Conservation (phyloP, 2,329 filamentous ascomycete species). For the Daldinia sp. region DNA sequence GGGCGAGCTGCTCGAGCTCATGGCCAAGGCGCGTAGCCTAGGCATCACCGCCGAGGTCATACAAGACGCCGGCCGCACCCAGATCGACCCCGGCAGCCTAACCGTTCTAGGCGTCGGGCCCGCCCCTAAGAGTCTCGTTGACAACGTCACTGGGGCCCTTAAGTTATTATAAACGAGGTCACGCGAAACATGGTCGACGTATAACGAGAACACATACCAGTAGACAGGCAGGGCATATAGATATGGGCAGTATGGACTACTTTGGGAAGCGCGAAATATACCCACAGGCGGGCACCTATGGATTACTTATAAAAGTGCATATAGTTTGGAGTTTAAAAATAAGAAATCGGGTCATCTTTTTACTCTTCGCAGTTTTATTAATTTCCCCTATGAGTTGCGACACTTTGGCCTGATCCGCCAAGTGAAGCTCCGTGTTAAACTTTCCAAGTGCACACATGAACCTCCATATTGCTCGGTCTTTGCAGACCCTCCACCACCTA, state of each 20-base stretch:
- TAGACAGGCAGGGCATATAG: slow-evolving; percentile 20
- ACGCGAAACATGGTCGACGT: background rate
- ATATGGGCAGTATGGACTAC: slow-evolving; percentile 14
- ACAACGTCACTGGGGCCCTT: slow-evolving; percentile 69
- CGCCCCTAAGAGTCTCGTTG: slow-evolving; percentile 86
- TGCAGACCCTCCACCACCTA: background rate
- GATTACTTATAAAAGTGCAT: slow-evolving; percentile 7
- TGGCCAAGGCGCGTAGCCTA: slow-evolving; percentile 83
- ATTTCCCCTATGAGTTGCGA: background rate
- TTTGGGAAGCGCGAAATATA: slow-evolving; percentile 4
- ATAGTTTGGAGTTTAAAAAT: slow-evolving; percentile 4
- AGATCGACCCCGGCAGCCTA: slow-evolving; percentile 92
- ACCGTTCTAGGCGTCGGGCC: slow-evolving; percentile 89
- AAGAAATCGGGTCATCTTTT: background rate
- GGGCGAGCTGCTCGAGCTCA: slow-evolving; percentile 79
- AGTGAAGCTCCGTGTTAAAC: background rate
- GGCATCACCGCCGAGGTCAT: slow-evolving; percentile 92
- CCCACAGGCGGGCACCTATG: slow-evolving; percentile 9
- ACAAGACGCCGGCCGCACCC: slow-evolving; percentile 94
- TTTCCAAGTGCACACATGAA: slow-evolving; percentile 2
- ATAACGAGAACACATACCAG: slow-evolving; percentile 3
- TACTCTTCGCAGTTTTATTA: background rate
- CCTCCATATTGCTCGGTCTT: slow-evolving; percentile 3
- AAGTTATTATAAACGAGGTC: slow-evolving; percentile 46
- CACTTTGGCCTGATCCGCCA: background rate